These are phyloP conservation scores for Russula compacta DNA, from an alignment of 768 basidiomycete genomes.

Conservation along the genomic window DNA sequence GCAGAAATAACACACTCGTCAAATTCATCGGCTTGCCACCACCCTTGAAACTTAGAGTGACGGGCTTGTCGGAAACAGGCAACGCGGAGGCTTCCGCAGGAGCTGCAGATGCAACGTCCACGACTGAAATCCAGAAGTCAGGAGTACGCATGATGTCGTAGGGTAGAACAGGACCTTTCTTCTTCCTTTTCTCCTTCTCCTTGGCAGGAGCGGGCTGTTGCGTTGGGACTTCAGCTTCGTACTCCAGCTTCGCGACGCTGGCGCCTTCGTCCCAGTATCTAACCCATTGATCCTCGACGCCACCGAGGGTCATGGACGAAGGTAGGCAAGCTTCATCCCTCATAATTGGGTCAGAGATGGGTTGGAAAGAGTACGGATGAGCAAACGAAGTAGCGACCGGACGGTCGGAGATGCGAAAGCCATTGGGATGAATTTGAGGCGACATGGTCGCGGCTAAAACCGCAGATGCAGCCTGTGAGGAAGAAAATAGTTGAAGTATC, in stretches of 20 bases:
- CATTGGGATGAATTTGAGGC: conserved; percentile 78
- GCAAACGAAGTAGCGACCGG: conserved; percentile 92
- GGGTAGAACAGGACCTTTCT: conserved; percentile 37
- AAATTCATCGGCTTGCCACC: conserved; percentile 16
- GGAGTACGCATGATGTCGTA: neutral
- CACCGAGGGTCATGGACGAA: conserved; percentile 61
- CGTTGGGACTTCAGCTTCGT: conserved; percentile 58
- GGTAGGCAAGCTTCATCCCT: conserved; percentile 70
- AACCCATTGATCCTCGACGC: conserved; percentile 64
- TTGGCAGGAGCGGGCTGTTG: conserved; percentile 34
- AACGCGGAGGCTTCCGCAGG: conserved; percentile 50
- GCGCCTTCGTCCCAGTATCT: conserved; percentile 91
- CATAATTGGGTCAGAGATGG: conserved; percentile 60
- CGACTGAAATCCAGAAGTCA: neutral
- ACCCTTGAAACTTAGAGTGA: conserved; percentile 60
- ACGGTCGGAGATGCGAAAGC: conserved; percentile 83
- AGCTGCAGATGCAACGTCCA: neutral
- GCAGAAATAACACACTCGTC: conserved; percentile 20
- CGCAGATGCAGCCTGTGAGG: conserved; percentile 64
- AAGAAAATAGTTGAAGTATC: conserved; percentile 15
- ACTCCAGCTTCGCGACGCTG: conserved; percentile 64
- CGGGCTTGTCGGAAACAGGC: conserved; percentile 72
- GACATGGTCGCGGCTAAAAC: conserved; percentile 85
- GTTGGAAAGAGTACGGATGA: conserved; percentile 83
- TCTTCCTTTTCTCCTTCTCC: conserved; percentile 55